These are phyloP conservation scores for Phytophthora sansomeana DNA, from an alignment of 352 stramenopile species.

Conservation along the genomic window DNA sequence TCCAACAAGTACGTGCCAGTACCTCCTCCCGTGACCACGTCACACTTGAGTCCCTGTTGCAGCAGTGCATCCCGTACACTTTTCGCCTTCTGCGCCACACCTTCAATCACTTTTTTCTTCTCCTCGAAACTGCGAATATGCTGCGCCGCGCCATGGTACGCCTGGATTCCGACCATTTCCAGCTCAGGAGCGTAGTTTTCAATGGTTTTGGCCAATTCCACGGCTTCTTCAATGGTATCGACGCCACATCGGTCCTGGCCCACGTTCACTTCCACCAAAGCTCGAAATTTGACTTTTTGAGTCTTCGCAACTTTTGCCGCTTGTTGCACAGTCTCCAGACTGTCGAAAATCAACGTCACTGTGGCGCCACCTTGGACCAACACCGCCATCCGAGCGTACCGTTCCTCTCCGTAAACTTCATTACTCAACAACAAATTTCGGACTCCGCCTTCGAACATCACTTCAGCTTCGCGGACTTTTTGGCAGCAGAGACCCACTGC, in stretches of 20 bases:
- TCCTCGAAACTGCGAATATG: constrained; percentile 71
- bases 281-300: constrained; percentile 47
- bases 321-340: constrained; percentile 47
- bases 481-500: constrained; percentile 70
- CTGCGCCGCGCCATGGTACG: constrained; percentile 78
- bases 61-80: constrained; percentile 49
- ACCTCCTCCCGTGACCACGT: constrained; percentile 74
- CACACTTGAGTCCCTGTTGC: constrained; percentile 46
- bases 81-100: constrained; percentile 51
- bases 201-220: constrained; percentile 53
- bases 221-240: constrained; percentile 51
- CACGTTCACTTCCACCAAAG: constrained; percentile 80
- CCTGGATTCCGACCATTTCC: constrained; percentile 64
- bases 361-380: constrained; percentile 45
- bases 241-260: constrained; percentile 81
- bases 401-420: constrained; percentile 54
- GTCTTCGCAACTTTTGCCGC: constrained; percentile 39
- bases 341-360: constrained; percentile 74
- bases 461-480: constrained; percentile 77
- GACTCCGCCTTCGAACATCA: constrained; percentile 69
- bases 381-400: constrained; percentile 62
- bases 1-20: constrained; percentile 78
- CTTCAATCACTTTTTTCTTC: constrained; percentile 53
- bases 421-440: constrained; percentile 75
- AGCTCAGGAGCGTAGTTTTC: constrained; percentile 26